phyloP scores from a whole-genome alignment of 768 basidiomycete species.

The Boletus subparvulus region DNA sequence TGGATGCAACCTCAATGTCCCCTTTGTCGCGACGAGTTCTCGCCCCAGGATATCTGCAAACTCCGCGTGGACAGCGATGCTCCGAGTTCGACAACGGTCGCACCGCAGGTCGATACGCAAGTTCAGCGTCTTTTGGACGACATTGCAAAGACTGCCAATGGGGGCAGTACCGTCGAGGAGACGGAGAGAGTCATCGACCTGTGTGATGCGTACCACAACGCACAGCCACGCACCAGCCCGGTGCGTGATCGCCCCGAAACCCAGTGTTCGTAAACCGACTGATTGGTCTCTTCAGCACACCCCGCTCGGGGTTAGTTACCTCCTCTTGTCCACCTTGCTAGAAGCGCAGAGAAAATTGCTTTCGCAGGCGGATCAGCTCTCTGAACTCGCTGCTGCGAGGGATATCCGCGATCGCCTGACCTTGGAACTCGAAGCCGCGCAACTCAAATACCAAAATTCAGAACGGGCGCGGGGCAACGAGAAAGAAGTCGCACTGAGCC shows the following conservation, averaged over 20 bases:
- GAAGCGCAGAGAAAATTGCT: neutral
- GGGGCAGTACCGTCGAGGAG: constrained; percentile 3
- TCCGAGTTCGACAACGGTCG: neutral
- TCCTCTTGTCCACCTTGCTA: neutral
- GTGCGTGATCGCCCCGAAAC: neutral
- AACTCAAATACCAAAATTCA: neutral
- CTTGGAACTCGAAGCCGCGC: neutral
- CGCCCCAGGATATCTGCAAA: neutral
- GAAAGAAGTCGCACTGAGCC: neutral
- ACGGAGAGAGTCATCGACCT: neutral
- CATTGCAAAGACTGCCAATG: neutral
- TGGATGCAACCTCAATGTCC: constrained; percentile 9
- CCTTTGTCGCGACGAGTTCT: constrained; percentile 9
- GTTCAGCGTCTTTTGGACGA: neutral
- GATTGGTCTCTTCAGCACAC: neutral
- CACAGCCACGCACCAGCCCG: neutral
- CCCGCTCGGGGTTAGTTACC: neutral
- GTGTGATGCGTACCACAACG: neutral
- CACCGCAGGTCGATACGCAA: neutral
- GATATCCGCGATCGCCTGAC: neutral
- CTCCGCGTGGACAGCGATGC: neutral
- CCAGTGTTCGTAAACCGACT: neutral
- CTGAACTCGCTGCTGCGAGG: neutral
- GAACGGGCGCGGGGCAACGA: neutral
- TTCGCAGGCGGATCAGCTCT: neutral